Evolutionary conservation across 441 rosid genomes (phyloP), one percentile per base, ranked within the genome.

Genomic region (Brassica hybrid): DNA sequence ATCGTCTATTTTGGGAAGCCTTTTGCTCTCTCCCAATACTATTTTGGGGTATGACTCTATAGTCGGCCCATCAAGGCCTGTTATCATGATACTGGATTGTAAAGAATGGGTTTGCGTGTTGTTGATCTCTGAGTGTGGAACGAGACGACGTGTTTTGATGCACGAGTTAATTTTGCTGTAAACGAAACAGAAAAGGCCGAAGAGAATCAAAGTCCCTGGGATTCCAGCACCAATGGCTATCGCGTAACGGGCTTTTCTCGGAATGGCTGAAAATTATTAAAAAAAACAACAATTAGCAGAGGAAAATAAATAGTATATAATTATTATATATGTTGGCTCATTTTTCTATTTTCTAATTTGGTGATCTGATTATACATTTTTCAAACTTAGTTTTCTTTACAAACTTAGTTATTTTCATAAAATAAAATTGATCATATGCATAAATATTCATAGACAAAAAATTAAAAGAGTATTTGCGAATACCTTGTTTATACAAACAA

Each of bases 31-130:
- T 0, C 98, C 96, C 0, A 93, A 73, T 0, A 86, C 87, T 30
- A 86, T 81, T 66, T 85, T 91, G 0, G 94, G 92, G 65, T 85
- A 91, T 0, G 94, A 91, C 18, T 91, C 88, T 18, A 93, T 82
- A 0, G 88, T 85, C 1, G 77, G 57, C 11, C 67, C 83, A 25
- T 91, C 91, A 0, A 93, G 76, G 2, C 96, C 93, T 16, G 45
- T 32, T 12, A 76, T 2, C 0, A 41, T 1, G 0, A 71, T 18
- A 10, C 25, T 61, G 3, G 89, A 75, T 1, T 67, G 80, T 1
- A 68, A 7, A 34, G 34, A 77, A 70, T 11, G 76, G 62, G 19
- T 67, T 12, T 73, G 58, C 6, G 75, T 4, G 43, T 67, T 80
- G 45, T 74, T 58, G 59, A 13, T 69, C n/a, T 72, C 74, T 41